phyloP scores from a whole-genome alignment of 2,329 filamentous ascomycete genomes.

The Magnaporthiopsis rhizophila region DNA sequence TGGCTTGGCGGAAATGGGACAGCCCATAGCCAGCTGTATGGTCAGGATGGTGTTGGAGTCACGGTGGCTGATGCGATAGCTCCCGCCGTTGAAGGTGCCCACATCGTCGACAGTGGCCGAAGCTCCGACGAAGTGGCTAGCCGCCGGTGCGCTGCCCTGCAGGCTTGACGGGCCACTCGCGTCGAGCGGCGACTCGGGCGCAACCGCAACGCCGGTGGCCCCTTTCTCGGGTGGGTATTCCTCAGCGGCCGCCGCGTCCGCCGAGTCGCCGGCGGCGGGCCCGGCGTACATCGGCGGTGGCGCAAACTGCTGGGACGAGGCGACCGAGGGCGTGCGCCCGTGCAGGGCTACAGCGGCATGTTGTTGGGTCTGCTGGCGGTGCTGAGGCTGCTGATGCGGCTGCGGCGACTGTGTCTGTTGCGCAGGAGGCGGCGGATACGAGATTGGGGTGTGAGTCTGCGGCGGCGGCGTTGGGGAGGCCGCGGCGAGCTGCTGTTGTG shows the following conservation, averaged over 20 bases:
- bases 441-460: conserved; percentile 17
- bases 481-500: conserved; percentile 22
- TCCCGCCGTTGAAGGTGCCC: conserved; percentile 95
- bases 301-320: conserved; percentile 20
- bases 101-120: conserved; percentile 67
- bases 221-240: conserved; percentile 25
- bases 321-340: conserved; percentile 23
- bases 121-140: conserved; percentile 56
- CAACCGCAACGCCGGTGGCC: not conserved
- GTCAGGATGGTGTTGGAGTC: conserved; percentile 88
- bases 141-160: conserved; percentile 30
- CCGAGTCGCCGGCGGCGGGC: conserved; percentile 9
- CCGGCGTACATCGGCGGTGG: conserved; percentile 24
- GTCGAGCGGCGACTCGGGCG: conserved; percentile 18
- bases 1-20: conserved; percentile 72
- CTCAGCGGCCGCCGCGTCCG: not conserved
- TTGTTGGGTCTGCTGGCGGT: conserved; percentile 16
- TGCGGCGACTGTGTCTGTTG: conserved; percentile 22
- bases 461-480: conserved; percentile 23
- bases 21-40: conserved; percentile 81
- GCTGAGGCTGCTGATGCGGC: conserved; percentile 21
- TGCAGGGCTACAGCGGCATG: conserved; percentile 26
- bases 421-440: conserved; percentile 23
- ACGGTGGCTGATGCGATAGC: conserved; percentile 85
- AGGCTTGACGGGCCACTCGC: conserved; percentile 24